Conservation (phyloP, 306 rosid species). For the Quercus gilva region DNA sequence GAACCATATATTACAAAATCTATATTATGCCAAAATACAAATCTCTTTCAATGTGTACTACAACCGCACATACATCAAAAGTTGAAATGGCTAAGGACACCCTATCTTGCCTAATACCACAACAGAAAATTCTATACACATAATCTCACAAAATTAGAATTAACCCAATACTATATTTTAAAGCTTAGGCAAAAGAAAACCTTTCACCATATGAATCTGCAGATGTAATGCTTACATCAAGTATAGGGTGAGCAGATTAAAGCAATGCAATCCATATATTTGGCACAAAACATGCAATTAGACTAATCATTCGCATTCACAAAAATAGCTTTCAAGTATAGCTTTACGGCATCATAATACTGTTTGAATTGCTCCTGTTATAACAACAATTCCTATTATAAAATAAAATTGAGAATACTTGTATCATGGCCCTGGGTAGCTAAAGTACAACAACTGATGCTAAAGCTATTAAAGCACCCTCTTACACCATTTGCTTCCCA, state of each 20-base stretch:
- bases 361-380: slow-evolving; percentile 83
- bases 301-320: slow-evolving; percentile 91
- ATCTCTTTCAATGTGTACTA: no score
- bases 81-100: no score
- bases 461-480: slow-evolving; percentile 94
- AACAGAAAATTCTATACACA: no score
- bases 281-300: slow-evolving; percentile 96
- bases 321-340: slow-evolving; percentile 90
- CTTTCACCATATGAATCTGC: slow-evolving; percentile 79
- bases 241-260: slow-evolving; percentile 91
- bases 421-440: background rate
- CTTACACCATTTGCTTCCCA: slow-evolving; percentile 99
- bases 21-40: no score
- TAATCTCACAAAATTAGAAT: no score
- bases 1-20: no score
- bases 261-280: slow-evolving; percentile 99
- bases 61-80: no score
- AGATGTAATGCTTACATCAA: slow-evolving; percentile 92
- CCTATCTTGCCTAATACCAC: no score
- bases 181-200: no score
- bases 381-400: background rate
- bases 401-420: no score
- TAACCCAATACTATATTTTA: no score
- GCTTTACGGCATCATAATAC: slow-evolving; percentile 93
- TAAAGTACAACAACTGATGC: slow-evolving; percentile 80